Percentiles rank a stretch among this genome's conserved stretches.
Evolutionary conservation across 352 stramenopile genomes (phyloP).

Genomic region (Phytopythium oedochilum): DNA sequence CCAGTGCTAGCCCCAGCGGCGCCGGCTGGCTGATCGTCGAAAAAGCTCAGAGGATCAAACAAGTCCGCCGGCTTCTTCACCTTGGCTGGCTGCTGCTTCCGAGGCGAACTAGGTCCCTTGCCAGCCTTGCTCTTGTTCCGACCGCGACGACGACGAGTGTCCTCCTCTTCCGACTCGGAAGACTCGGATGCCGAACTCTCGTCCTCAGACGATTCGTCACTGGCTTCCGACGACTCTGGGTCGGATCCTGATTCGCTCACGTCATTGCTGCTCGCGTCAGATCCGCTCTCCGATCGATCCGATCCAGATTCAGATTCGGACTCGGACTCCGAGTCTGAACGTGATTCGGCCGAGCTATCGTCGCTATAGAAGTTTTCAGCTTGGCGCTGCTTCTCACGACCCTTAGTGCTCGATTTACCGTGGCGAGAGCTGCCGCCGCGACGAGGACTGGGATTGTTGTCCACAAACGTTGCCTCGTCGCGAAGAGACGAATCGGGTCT

Average conservation of each 20-base stretch:
- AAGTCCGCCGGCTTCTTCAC: slow-evolving; percentile 26
- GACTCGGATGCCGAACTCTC: slow-evolving; percentile 39
- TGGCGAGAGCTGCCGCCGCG: slow-evolving; percentile 12
- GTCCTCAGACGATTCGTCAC: slow-evolving; percentile 22
- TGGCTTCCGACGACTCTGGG: slow-evolving; percentile 21
- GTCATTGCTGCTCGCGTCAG: slow-evolving; percentile 29
- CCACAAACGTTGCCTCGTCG: slow-evolving; percentile 56
- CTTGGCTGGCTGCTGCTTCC: slow-evolving; percentile 25
- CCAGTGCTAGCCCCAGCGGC: neutral
- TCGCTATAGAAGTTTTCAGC: slow-evolving; percentile 71
- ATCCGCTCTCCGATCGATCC: slow-evolving; percentile 25
- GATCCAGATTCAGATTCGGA: slow-evolving; percentile 27
- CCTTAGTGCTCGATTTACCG: slow-evolving; percentile 25
- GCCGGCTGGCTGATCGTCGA: slow-evolving; percentile 19
- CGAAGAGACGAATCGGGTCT: slow-evolving; percentile 70
- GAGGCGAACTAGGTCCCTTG: slow-evolving; percentile 31
- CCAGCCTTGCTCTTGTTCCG: slow-evolving; percentile 16
- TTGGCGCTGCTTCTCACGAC: slow-evolving; percentile 14
- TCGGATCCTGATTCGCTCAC: slow-evolving; percentile 21
- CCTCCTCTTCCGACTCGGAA: slow-evolving; percentile 44
- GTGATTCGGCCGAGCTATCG: slow-evolving; percentile 22
- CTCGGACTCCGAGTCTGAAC: slow-evolving; percentile 26
- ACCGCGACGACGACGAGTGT: slow-evolving; percentile 27
- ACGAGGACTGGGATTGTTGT: slow-evolving; percentile 20
- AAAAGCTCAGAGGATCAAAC: slow-evolving; percentile 47